Evolutionary conservation across 2,329 filamentous ascomycete genomes (phyloP), one percentile per base, ranked within the genome.

Genomic region (Colletotrichum incanum): DNA sequence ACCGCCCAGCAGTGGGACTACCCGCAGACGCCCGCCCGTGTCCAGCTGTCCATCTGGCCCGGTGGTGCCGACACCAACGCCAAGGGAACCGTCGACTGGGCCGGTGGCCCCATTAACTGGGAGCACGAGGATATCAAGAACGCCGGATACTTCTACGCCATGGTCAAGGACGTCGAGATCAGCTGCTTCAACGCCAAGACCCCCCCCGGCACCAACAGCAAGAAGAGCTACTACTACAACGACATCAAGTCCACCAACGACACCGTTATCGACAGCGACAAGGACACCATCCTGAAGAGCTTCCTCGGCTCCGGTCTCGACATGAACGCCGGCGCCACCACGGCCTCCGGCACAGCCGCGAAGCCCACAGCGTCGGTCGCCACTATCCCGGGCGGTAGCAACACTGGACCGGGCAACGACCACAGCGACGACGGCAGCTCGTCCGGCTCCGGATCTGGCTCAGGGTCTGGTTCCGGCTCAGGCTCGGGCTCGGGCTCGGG

Each of bases 1-100:
- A 97, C 94, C 8, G 84, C 91, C 70, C 93, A 95, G 82, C 91
- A 92, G 82, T 99, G 92, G 88, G 87, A 93, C 78, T 99, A 90
- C 86, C 96, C 96, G 8, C 96, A 98, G 85, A 97, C 95, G 0
- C 96, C 96, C 5, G 85, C 95, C 20, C 94, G 96, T 76, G 90
- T 99, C 64, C 94, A 98, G 86, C 88, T 99, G 62, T 98, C 96
- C 20, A 91, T 99, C 79, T 99, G 96, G 96, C 96, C 96, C 50
- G 96, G 94, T 78, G 96, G 96, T 80, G 89, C 93, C 58, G 84
- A 90, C 12, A 88, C 87, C 79, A 98, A 98, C 82, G 93, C 90
- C 50, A 80, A 93, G 80, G 96, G 96, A 67, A 98, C 96, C 43
- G 89, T 98, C 75, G 87, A 92, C 65, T 99, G 96, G 96, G 94